phyloP scores from a whole-genome alignment of 768 basidiomycete genomes.

The Mycena venus region DNA sequence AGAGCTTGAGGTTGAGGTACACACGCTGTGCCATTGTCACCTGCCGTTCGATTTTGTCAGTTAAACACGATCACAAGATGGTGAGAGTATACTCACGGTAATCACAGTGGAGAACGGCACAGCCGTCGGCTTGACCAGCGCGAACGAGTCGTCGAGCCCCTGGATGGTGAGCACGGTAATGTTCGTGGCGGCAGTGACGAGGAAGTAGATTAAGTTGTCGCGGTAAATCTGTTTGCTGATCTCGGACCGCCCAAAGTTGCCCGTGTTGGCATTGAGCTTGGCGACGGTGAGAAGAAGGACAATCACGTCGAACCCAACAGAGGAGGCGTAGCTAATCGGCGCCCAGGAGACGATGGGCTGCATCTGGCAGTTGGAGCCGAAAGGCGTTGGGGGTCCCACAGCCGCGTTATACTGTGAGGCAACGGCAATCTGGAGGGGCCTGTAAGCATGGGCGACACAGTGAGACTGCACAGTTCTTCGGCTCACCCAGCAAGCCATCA shows the following conservation, averaged over 20 bases:
- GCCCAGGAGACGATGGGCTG: constrained; percentile 47
- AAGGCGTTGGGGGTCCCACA: constrained; percentile 40
- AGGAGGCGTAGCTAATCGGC: constrained; percentile 48
- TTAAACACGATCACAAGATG: not conserved
- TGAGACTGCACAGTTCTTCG: not conserved
- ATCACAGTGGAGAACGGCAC: constrained; percentile 46
- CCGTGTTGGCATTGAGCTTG: constrained; percentile 22
- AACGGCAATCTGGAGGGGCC: constrained; percentile 43
- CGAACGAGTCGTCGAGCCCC: constrained; percentile 39
- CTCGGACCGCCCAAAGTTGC: constrained; percentile 37
- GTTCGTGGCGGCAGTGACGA: constrained; percentile 42
- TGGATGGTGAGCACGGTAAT: constrained; percentile 44
- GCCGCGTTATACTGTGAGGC: constrained; percentile 45
- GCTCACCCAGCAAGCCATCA: constrained; percentile 49
- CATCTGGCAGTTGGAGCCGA: constrained; percentile 51
- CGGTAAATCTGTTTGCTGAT: constrained; percentile 44
- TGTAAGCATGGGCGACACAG: not conserved
- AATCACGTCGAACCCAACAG: constrained; percentile 45
- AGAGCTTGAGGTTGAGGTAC: constrained; percentile 47
- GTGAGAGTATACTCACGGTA: constrained; percentile 22
- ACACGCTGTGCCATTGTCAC: constrained; percentile 49
- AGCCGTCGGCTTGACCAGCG: constrained; percentile 45
- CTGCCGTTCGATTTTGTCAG: not conserved
- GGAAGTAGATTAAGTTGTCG: constrained; percentile 46
- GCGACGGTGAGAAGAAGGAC: constrained; percentile 42